Evolutionary conservation across 768 basidiomycete species (phyloP).

Genomic region (Tricholoma furcatifolium): DNA sequence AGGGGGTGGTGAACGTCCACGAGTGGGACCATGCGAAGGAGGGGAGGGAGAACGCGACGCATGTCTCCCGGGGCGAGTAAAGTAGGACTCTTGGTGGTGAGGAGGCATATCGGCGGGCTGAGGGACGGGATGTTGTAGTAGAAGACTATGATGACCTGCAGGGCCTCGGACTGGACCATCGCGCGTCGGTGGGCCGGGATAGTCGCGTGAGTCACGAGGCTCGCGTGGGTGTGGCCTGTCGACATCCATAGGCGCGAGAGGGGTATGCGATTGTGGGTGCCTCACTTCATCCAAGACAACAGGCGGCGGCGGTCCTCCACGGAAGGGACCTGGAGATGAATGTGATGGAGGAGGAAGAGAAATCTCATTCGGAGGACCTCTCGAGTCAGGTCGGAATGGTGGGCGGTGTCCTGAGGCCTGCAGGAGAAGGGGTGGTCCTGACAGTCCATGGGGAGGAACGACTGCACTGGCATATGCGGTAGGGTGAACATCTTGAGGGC

Average conservation of each 20-base stretch:
- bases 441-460: constrained; percentile 66
- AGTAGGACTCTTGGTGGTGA: constrained; percentile 58
- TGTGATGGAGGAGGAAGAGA: constrained; percentile 63
- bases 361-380: constrained; percentile 57
- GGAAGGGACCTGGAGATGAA: constrained; percentile 72
- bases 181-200: constrained; percentile 42
- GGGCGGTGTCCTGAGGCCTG: constrained; percentile 52
- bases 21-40: constrained; percentile 41
- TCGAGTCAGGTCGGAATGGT: constrained; percentile 64
- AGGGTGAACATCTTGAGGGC: constrained; percentile 94
- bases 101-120: constrained; percentile 31
- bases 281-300: constrained; percentile 75
- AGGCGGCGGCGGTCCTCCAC: constrained; percentile 82
- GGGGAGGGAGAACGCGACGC: constrained; percentile 64
- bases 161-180: constrained; percentile 51
- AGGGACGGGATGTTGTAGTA: constrained; percentile 69
- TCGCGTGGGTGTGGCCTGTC: constrained; percentile 48
- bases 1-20: constrained; percentile 52
- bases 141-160: constrained; percentile 50
- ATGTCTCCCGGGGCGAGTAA: constrained; percentile 48
- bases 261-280: constrained; percentile 66
- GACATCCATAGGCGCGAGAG: constrained; percentile 78
- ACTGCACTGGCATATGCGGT: constrained; percentile 87
- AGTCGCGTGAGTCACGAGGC: constrained; percentile 42
- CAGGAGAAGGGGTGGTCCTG: constrained; percentile 65